Evolutionary conservation across 257 asterid species (phyloP).

Genomic region (Jaltomata sinuosa): DNA sequence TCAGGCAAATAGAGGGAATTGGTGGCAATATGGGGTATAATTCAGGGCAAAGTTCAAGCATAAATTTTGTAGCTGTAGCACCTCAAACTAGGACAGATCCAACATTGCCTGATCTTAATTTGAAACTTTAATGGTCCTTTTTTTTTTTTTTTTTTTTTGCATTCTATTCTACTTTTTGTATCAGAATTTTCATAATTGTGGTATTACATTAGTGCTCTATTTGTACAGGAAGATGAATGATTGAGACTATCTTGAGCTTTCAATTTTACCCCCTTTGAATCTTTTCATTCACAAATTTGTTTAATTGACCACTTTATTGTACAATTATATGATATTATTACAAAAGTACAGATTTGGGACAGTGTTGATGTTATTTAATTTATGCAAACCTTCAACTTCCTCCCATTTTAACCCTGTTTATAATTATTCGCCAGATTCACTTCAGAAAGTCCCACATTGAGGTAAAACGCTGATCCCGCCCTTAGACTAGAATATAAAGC

Average conservation of each 20-base stretch:
- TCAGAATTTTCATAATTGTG: not conserved
- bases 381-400: not conserved
- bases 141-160: not conserved
- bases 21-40: conserved; percentile 13
- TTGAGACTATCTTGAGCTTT: not conserved
- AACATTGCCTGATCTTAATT: conserved; percentile 65
- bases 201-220: not conserved
- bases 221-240: not conserved
- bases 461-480: too few species aligned
- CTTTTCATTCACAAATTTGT: not conserved
- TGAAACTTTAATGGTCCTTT: conserved; percentile 41
- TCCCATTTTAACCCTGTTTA: not conserved
- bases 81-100: conserved; percentile 41
- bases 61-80: conserved; percentile 29
- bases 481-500: too few species aligned
- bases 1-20: conserved; percentile 50
- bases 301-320: not conserved
- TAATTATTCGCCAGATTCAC: not conserved
- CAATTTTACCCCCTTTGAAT: not conserved
- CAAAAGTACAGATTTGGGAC: not conserved
- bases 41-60: conserved; percentile 31
- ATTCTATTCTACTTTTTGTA: not conserved
- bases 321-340: not conserved
- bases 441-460: not conserved
- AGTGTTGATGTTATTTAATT: not conserved